Base-by-base conservation (phyloP, 1,284 basidiomycete species). In the Hypsizygus ulmarius region DNA sequence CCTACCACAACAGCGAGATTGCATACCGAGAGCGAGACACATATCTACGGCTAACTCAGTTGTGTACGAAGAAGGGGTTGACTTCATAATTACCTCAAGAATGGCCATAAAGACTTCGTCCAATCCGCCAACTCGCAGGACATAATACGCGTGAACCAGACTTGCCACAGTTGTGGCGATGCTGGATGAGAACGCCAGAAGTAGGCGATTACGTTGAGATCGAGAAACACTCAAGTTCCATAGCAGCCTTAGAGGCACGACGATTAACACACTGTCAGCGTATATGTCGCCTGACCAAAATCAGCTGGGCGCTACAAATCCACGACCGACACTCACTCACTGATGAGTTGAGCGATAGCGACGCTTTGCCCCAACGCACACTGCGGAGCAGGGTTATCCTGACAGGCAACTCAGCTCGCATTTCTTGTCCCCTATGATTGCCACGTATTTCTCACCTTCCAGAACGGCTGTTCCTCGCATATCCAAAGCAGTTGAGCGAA, bases 401-500 rank as follows among this genome's bases (percentile, higher is more conserved):
- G 11, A 29, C 10, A 18, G 16, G 21, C 2, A 18, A 19, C 14
- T 28, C 3, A 15, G 12, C 19, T 36, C 8, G 19, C 11, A 28
- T 1, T 6, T 7, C 25, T 14, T 14, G 14, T 1, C 12, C 19
- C 3, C 1, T 36, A 14, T 32, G 5, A 11, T 43, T n/a, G 29
- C n/a, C n/a, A 25, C 21, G 21, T 4, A 7, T 7, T 7, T 25
- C 21, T 25, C 21, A 53, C 52, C 47, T 55, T 55, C 53, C 53
- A 55, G 3, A 30, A 19, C 0, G 43, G 44, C 34, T 52, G 29
- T 6, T 29, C 15, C 46, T 62, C 61, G 35, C 62, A 64, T 11
- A 57, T 50, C 61, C 59, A 61, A n/a, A 55, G 56, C 14, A 60
- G 39, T 36, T 64, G 62, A 15, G 59, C 51, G 14, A 58, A 53